Percentiles rank a stretch among this genome's conserved stretches.
Evolutionary conservation across 2,329 filamentous ascomycete genomes (phyloP).

Genomic region (Decorospora gaudefroyi): DNA sequence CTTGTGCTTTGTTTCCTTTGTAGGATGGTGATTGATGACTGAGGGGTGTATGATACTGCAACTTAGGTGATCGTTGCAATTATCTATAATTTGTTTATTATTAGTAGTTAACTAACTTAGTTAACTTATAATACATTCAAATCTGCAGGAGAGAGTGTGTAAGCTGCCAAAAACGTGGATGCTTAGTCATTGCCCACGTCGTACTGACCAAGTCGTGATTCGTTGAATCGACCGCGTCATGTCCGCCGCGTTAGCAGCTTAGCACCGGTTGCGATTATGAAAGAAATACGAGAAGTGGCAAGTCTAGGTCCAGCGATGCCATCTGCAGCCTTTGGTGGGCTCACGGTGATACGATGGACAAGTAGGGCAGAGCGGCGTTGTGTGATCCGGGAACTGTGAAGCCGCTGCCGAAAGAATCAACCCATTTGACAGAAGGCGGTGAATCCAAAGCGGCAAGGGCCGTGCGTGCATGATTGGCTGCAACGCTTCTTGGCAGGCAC

Average conservation of each 20-base stretch:
- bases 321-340: conserved; percentile 24
- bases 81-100: no score
- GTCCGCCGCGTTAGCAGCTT: conserved; percentile 2
- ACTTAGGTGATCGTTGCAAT: no score
- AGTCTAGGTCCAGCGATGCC: conserved; percentile 9
- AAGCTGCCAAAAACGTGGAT: not conserved
- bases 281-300: not conserved
- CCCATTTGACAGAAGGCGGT: conserved; percentile 28
- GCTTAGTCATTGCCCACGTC: not conserved
- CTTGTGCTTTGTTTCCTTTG: no score
- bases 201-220: conserved; percentile 10
- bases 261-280: not conserved
- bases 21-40: no score
- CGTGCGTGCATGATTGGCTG: conserved; percentile 19
- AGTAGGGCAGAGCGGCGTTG: conserved; percentile 13
- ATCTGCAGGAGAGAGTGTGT: no score
- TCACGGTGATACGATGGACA: conserved; percentile 30
- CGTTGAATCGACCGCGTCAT: conserved; percentile 4
- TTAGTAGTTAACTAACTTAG: no score
- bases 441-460: conserved; percentile 17
- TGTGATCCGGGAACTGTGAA: conserved; percentile 21
- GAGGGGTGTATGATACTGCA: no score
- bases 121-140: no score
- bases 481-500: conserved; percentile 19
- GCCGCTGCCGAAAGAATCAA: conserved; percentile 27